A percentile compares a stretch with the other conserved stretches of the same genome.
Evolutionary conservation across 2,329 filamentous ascomycete genomes (phyloP).

Genomic region (Aspergillus fumigatus): DNA sequence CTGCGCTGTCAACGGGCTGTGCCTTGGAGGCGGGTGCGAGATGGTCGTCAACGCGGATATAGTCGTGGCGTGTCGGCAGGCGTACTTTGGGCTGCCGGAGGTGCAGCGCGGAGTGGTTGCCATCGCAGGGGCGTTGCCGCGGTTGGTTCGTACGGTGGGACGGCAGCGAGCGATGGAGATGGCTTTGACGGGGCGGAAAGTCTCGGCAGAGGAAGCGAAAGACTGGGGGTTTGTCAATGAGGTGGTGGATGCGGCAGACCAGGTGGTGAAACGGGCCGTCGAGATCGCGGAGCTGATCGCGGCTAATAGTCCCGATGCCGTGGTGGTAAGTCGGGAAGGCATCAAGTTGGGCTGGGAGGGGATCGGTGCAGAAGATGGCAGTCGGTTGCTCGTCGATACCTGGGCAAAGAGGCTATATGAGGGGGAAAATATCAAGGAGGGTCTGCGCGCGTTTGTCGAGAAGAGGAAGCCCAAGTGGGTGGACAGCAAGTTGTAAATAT

Average conservation of each 20-base stretch:
- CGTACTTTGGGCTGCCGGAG: conserved; percentile 67
- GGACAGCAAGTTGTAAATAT: conserved; percentile 34
- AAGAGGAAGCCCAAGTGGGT: conserved; percentile 65
- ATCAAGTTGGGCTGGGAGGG: conserved; percentile 69
- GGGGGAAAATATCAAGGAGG: conserved; percentile 71
- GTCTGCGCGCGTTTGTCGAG: conserved; percentile 70
- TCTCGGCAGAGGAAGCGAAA: conserved; percentile 57
- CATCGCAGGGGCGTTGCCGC: conserved; percentile 64
- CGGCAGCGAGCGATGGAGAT: conserved; percentile 68
- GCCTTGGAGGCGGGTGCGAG: conserved; percentile 71
- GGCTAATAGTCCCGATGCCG: conserved; percentile 66
- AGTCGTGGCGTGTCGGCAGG: conserved; percentile 54
- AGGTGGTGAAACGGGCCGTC: conserved; percentile 46
- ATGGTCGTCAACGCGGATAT: conserved; percentile 70
- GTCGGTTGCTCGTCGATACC: conserved; percentile 52
- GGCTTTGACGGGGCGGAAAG: conserved; percentile 60
- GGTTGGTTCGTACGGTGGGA: conserved; percentile 62
- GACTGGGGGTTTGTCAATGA: conserved; percentile 68
- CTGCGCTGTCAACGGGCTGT: conserved; percentile 70
- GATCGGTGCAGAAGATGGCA: conserved; percentile 60
- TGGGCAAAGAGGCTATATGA: conserved; percentile 58
- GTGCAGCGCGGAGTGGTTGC: conserved; percentile 67
- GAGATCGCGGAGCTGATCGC: conserved; percentile 58
- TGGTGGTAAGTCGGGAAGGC: conserved; percentile 69
- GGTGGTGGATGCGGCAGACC: conserved; percentile 34